These are phyloP conservation scores for Xylaria flabelliformis DNA, from an alignment of 495 filamentous ascomycete species.

Conservation along the genomic window DNA sequence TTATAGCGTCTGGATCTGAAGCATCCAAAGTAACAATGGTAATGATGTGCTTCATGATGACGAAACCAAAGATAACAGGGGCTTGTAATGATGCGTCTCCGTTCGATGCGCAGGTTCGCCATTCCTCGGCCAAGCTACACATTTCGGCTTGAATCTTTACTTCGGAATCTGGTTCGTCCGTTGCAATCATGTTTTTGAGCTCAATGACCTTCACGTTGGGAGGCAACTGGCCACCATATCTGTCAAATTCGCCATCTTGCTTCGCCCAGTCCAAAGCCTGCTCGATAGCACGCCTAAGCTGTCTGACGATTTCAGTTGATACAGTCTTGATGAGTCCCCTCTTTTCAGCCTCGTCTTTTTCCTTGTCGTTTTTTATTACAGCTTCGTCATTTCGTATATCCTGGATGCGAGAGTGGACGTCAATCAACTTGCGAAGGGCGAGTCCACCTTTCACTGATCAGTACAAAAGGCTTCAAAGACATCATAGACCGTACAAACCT, in stretches of 20 bases:
- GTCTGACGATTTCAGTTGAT: constrained; percentile 25
- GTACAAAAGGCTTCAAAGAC: background rate
- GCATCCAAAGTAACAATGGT: constrained; percentile 40
- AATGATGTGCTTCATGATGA: constrained; percentile 40
- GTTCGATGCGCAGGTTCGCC: constrained; percentile 23
- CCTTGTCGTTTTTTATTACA: constrained; percentile 1
- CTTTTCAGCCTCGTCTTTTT: background rate
- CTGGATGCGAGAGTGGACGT: constrained; percentile 33
- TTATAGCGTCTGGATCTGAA: constrained; percentile 30
- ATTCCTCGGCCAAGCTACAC: constrained; percentile 26
- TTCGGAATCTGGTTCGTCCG: constrained; percentile 29
- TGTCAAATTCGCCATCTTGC: constrained; percentile 30
- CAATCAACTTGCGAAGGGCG: constrained; percentile 36
- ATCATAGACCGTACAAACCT: constrained; percentile 30
- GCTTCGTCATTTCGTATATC: constrained; percentile 32
- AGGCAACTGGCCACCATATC: constrained; percentile 21
- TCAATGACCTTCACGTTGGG: constrained; percentile 33
- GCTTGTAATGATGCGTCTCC: constrained; percentile 1
- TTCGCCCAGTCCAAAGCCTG: constrained; percentile 34
- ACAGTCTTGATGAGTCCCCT: background rate
- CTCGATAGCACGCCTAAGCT: constrained; percentile 25
- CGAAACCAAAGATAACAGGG: constrained; percentile 38
- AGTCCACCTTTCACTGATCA: constrained; percentile 34
- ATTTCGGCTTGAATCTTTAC: constrained; percentile 31
- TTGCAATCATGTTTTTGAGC: constrained; percentile 13